Evolutionary conservation across 2,329 filamentous ascomycete genomes (phyloP).

Genomic region (Exophiala sp.): DNA sequence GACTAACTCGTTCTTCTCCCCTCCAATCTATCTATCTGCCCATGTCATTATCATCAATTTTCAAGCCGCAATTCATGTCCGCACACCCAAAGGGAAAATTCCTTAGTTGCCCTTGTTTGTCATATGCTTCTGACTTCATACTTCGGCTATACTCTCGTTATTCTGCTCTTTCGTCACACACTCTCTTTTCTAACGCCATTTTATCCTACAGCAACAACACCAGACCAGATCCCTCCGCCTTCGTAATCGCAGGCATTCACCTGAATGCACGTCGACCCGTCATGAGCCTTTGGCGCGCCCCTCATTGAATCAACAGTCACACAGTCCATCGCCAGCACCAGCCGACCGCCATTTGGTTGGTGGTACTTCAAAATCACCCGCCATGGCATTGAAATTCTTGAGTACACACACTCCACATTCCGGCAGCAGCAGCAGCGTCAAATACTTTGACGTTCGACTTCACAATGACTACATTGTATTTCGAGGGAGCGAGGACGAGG

Average conservation of each 20-base stretch:
- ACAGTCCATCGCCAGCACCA: conserved; percentile 12
- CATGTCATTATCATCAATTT: background rate
- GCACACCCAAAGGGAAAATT: background rate
- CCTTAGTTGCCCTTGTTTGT: background rate
- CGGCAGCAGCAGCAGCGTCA: conserved; percentile 39
- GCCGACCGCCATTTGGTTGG: conserved; percentile 21
- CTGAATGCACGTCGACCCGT: conserved; percentile 20
- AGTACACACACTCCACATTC: conserved; percentile 37
- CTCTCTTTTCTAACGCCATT: background rate
- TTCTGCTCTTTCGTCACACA: background rate
- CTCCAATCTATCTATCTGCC: background rate
- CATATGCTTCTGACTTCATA: background rate
- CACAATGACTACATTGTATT: conserved; percentile 78
- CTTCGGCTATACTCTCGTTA: conserved; percentile 6
- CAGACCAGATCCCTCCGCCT: conserved; percentile 17
- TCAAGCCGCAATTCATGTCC: conserved; percentile 4
- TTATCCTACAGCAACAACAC: background rate
- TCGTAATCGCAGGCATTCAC: conserved; percentile 23
- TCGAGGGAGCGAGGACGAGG: conserved; percentile 70
- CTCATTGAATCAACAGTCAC: conserved; percentile 17
- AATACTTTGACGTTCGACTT: conserved; percentile 56
- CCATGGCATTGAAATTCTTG: conserved; percentile 48
- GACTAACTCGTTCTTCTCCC: conserved; percentile 1
- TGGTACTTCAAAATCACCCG: conserved; percentile 15
- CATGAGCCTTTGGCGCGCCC: conserved; percentile 21